phyloP scores from a whole-genome alignment of 345 rosid species.

The Syzygium oleosum region DNA sequence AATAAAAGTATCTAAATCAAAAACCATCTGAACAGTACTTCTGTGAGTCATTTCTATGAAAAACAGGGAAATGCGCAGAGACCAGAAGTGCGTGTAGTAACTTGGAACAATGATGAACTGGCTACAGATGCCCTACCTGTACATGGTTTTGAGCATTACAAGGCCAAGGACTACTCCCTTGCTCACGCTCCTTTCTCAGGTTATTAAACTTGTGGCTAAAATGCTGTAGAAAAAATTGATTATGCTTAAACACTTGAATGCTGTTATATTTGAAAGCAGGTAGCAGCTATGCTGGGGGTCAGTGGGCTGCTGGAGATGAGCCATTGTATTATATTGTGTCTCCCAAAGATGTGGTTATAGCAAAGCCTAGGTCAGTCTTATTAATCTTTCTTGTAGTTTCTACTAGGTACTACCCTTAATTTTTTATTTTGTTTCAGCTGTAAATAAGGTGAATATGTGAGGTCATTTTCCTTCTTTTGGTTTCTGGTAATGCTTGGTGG shows the following conservation, averaged over 20 bases:
- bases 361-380: conserved; percentile 81
- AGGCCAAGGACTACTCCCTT: conserved; percentile 94
- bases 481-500: neutral
- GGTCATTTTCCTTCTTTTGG: neutral
- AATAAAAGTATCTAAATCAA: neutral
- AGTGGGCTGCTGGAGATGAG: conserved; percentile 99
- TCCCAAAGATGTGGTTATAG: conserved; percentile 96
- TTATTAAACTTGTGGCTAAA: conserved; percentile 14
- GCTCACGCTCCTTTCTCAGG: conserved; percentile 99
- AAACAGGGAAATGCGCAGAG: conserved; percentile 93
- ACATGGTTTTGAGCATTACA: conserved; percentile 96
- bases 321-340: conserved; percentile 90
- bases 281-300: conserved; percentile 98
- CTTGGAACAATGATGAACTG: conserved; percentile 97
- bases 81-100: conserved; percentile 88
- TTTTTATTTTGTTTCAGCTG: neutral
- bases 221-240: conserved; percentile 1
- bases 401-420: neutral
- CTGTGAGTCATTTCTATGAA: neutral
- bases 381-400: neutral
- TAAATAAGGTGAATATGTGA: neutral
- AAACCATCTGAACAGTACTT: conserved; percentile 1
- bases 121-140: conserved; percentile 96
- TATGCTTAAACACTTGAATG: conserved; percentile 8
- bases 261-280: conserved; percentile 39